Evolutionary conservation across 2,329 filamentous ascomycete genomes (phyloP).

Genomic region (Arthrobotrys entomopaga): DNA sequence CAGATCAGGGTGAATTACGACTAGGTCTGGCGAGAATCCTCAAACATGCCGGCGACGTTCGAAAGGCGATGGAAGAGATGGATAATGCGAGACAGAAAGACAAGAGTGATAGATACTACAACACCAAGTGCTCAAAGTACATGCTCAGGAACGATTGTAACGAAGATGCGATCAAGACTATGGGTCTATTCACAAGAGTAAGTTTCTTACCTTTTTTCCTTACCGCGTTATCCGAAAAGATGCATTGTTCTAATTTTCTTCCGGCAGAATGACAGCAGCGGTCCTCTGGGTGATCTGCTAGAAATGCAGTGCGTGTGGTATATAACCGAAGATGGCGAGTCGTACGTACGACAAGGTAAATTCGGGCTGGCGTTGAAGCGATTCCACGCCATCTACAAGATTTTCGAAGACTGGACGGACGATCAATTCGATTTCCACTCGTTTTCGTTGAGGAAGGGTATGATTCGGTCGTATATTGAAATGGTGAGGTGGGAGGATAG

Average conservation of each 20-base stretch:
- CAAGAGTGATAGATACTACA: conserved; percentile 93
- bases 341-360: conserved; percentile 83
- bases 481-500: conserved; percentile 97
- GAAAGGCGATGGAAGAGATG: conserved; percentile 86
- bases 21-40: conserved; percentile 95
- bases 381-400: conserved; percentile 85
- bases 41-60: conserved; percentile 84
- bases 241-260: conserved; percentile 9
- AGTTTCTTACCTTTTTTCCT: background rate
- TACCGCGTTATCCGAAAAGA: background rate
- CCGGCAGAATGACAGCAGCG: conserved; percentile 72
- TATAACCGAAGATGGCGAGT: conserved; percentile 91
- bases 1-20: conserved; percentile 75
- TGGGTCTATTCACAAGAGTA: conserved; percentile 92
- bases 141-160: conserved; percentile 92
- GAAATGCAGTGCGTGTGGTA: conserved; percentile 99
- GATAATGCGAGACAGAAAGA: conserved; percentile 86
- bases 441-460: conserved; percentile 95
- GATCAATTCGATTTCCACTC: conserved; percentile 99
- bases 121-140: conserved; percentile 97
- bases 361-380: conserved; percentile 88
- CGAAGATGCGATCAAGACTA: conserved; percentile 83
- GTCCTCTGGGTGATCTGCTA: conserved; percentile 86
- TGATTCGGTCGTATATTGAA: conserved; percentile 92
- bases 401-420: conserved; percentile 97